These are phyloP conservation scores for Geoglossum glabrum DNA, from an alignment of 495 filamentous ascomycete genomes.

Conservation along the genomic window DNA sequence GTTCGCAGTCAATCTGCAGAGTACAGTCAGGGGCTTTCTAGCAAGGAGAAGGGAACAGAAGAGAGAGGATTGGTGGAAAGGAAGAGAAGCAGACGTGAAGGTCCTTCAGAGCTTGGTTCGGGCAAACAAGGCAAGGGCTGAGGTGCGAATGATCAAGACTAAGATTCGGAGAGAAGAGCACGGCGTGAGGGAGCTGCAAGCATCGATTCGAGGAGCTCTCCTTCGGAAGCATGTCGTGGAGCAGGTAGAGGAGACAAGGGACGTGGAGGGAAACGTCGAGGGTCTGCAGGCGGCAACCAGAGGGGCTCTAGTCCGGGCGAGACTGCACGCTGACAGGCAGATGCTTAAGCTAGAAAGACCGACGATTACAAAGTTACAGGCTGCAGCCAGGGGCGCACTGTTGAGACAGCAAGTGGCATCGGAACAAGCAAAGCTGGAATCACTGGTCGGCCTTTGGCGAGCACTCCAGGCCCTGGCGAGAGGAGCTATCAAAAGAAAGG, in stretches of 20 bases:
- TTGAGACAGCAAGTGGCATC: slow-evolving; percentile 8
- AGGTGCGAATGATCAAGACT: slow-evolving; percentile 42
- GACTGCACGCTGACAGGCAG: slow-evolving; percentile 25
- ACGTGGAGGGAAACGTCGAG: slow-evolving; percentile 13
- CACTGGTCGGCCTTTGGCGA: slow-evolving; percentile 13
- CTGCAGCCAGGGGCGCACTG: slow-evolving; percentile 7
- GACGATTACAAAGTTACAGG: slow-evolving; percentile 6
- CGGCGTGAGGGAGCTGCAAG: slow-evolving; percentile 37
- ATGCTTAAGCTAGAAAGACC: slow-evolving; percentile 18
- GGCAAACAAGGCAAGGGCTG: slow-evolving; percentile 49
- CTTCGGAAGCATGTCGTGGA: slow-evolving; percentile 26
- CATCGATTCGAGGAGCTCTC: slow-evolving; percentile 39
- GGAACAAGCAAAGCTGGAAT: slow-evolving; percentile 16
- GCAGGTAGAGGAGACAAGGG: slow-evolving; percentile 30
- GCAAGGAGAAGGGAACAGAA: slow-evolving; percentile 40
- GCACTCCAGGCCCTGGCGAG: slow-evolving; percentile 28
- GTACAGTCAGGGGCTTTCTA: slow-evolving; percentile 58
- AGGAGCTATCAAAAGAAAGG: slow-evolving; percentile 16
- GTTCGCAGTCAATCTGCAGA: slow-evolving; percentile 62
- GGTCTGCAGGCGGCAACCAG: slow-evolving; percentile 23
- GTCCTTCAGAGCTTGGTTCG: slow-evolving; percentile 70
- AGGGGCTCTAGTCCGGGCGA: slow-evolving; percentile 2
- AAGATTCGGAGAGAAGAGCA: slow-evolving; percentile 35
- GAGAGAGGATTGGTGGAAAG: slow-evolving; percentile 46
- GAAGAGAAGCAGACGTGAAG: slow-evolving; percentile 49